Percentiles rank a stretch among this genome's conserved stretches.
phyloP scores from a whole-genome alignment of 257 asterid genomes.

The Solanum raphanifolium region DNA sequence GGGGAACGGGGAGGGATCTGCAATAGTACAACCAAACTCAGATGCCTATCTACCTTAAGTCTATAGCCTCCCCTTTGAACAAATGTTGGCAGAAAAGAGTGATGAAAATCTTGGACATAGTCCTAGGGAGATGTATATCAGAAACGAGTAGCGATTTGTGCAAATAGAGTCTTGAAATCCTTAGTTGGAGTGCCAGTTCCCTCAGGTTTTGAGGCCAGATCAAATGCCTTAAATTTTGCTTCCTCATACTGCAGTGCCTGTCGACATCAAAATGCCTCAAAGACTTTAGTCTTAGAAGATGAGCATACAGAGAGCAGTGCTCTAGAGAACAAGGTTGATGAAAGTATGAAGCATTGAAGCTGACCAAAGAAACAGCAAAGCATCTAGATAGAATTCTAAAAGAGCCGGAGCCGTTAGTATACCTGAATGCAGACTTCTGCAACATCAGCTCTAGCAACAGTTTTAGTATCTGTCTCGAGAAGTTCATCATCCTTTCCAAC shows the following conservation, averaged over 20 bases:
- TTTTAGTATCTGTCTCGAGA: slow-evolving; percentile 66
- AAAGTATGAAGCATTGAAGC: background rate
- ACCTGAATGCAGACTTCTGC: slow-evolving; percentile 96
- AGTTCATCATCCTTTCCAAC: slow-evolving; percentile 91
- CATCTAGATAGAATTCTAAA: background rate
- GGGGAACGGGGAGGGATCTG: background rate
- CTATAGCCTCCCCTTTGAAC: background rate
- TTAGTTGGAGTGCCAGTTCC: slow-evolving; percentile 69
- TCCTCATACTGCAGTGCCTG: slow-evolving; percentile 85
- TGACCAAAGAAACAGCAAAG: background rate
- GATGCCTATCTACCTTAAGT: background rate
- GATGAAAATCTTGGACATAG: background rate
- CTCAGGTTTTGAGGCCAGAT: slow-evolving; percentile 85
- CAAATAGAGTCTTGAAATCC: slow-evolving; percentile 81
- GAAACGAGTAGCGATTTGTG: slow-evolving; percentile 55
- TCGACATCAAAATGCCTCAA: background rate
- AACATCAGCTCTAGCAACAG: slow-evolving; percentile 76
- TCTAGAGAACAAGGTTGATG: background rate
- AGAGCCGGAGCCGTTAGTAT: background rate
- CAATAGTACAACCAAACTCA: background rate
- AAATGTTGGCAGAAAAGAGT: background rate
- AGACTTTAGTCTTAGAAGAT: background rate
- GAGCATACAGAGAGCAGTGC: background rate
- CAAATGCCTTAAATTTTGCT: slow-evolving; percentile 74
- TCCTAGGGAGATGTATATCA: slow-evolving; percentile 17